Base-by-base conservation (phyloP, 495 filamentous ascomycete genomes). In the Clavariopsis aquatica region DNA sequence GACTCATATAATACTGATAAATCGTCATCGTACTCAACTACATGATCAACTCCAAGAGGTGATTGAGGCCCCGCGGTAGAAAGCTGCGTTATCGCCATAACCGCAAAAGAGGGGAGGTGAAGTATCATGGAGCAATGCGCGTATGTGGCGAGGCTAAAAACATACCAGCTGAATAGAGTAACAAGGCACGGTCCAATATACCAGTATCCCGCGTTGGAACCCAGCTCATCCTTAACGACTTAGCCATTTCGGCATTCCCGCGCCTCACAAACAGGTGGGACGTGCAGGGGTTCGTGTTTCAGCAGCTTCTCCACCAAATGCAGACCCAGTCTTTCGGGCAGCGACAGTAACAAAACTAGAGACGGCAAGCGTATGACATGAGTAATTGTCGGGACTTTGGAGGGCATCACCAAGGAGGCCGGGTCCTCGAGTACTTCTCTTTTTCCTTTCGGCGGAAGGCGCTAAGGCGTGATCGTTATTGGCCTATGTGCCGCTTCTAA, bases 1-100 rank as follows among this genome's bases (percentile, higher is more conserved):
- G 17, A 20, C 5, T 12, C 23, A 41, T 29, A 19, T 3, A 22
- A 17, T 4, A n/a, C 38, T 5, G 2, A 34, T 23, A 38, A 8
- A 47, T 34, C 5, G 20, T n/a, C 45, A 46, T n/a, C 55, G 17
- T 45, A 58, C 55, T 58, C 55, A 19, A 58, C 55, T 47, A 28
- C 20, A 22, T 10, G 8, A 19, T 26, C 22, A 26, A 2, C 24
- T 22, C 2, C 27, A 8, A 36, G 52, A 5, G 15, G 2, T n/a
- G 55, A 8, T 13, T 19, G 38, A 3, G 24, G 23, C 15, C 27
- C n/a, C 17, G 15, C 10, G 24, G 4, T 38, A 20, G 34, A 27
- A 15, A 58, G n/a, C 26, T 45, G 4, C 12, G 31, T 41, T 20
- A 56, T 4, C 3, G 52, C 4, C 52, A 56, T 56, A 12, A 6